Base-by-base conservation (phyloP, 73 alveolate genomes). In the Paramecium pentaurelia region DNA sequence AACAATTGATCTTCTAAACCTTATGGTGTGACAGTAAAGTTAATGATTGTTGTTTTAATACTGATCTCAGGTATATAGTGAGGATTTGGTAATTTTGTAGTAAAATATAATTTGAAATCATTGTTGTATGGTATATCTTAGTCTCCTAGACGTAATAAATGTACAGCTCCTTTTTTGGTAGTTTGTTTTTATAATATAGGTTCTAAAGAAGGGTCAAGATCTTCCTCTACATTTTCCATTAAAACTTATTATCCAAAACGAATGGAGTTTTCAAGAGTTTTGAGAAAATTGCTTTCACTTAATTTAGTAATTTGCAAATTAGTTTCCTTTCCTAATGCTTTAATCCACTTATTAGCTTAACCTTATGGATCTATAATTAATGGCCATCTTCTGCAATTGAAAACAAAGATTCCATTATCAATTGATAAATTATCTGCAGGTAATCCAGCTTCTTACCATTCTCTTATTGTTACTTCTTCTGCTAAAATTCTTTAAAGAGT, bases 351-450 rank as follows among this genome's bases (percentile, higher is more conserved):
- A 89, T 97, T 95, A 11, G 99, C 99, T 92, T 98, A 95, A 73
- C 94, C 88, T 93, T 98, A 96, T 12, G 99, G 99, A 93, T 98
- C 99, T 45, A 98, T 98, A 68, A 98, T 92, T 58, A 96, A 93
- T 7, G 99, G 99, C 95, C 96, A 94, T 68, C 95, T 86, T 20
- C 98, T 96, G 36, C 93, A 92, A 32, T 94, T 96, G 18, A 94
- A 95, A 22, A 98, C 86, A 25, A 40, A 40, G 49, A 98, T 96
- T 0, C 98, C 99, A 91, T 99, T 99, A 85, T 94, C 96, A 28
- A 97, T 96, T 51, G 99, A 98, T 60, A 98, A 98, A 75, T 95
- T 93, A 93, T 99, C 99, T 6, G 97, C 94, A 4, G 99, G 99
- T 77, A 99, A 94, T 60, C 99, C 99, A 20, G 97, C 93, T 59